Evolutionary conservation across 352 stramenopile genomes (phyloP), one percentile per base, ranked within the genome.

Genomic region (Peronospora destructor): DNA sequence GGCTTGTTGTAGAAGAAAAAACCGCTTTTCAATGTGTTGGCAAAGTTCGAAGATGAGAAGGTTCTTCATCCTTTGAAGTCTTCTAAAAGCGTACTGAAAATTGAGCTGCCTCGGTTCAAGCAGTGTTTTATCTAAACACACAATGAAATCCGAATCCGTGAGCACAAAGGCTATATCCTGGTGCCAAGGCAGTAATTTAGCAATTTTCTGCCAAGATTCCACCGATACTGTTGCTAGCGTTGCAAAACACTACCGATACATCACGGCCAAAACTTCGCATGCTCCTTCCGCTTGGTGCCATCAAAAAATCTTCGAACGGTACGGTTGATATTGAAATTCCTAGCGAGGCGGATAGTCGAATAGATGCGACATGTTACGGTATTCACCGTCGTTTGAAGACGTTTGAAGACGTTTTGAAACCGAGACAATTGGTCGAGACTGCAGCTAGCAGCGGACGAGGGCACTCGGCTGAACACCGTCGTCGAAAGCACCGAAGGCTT

Each of bases 121-220:
- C 30, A 81, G 25, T 33, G 0, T 79, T 86, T 56, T 16, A 21
- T 2, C 17, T 75, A 4, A 53, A 71, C 12, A 17, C 6, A 26
- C 23, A 4, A 47, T 46, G 46, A 33, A 61, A 3, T 41, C 82
- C 0, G 41, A 45, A 7, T 82, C 70, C 1, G 28, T 53, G 7
- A 78, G 23, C 64, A 77, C 39, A 53, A 66, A 11, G 72, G 71
- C 0, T 84, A 75, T 13, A 6, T 62, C 0, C 53, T 86, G 23
- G 49, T 49, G 6, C 6, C 14, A 7, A 40, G 39, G 2, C 70
- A 85, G 48, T 64, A 77, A n/a, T 64, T 81, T 2, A 49, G 52
- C 11, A 68, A 70, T 6, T 63, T 68, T 13, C 46, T 82, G 3
- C 55, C 56, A 7, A 53, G 62, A 3, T 81, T 83, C 11, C 33